Conservation (phyloP, 2,329 filamentous ascomycete genomes). For the Colletotrichum karsti region DNA sequence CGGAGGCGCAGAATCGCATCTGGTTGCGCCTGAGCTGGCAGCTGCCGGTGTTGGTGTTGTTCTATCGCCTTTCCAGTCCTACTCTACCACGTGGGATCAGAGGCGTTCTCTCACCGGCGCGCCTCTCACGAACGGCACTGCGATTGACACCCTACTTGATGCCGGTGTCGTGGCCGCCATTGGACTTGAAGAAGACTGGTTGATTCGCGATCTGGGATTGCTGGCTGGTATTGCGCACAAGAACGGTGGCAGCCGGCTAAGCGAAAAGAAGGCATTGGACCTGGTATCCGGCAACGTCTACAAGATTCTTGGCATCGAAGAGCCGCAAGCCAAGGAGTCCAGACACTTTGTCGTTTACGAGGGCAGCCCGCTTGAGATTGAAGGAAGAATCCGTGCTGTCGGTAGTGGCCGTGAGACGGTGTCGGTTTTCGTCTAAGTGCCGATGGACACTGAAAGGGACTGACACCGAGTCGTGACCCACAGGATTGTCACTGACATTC, state of each 20-base stretch:
- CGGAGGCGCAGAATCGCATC: conserved; percentile 70
- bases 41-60: conserved; percentile 66
- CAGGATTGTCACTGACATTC: not conserved
- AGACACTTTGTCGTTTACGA: conserved; percentile 70
- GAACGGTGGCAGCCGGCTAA: conserved; percentile 64
- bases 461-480: not conserved
- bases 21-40: conserved; percentile 67
- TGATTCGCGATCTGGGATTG: conserved; percentile 66
- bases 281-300: conserved; percentile 67
- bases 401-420: conserved; percentile 49
- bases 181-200: conserved; percentile 69
- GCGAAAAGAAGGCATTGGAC: conserved; percentile 62
- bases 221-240: conserved; percentile 66
- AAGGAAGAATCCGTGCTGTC: conserved; percentile 62
- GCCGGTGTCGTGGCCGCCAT: conserved; percentile 68
- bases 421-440: conserved; percentile 44
- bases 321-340: conserved; percentile 34
- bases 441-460: not conserved
- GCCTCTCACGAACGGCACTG: conserved; percentile 72
- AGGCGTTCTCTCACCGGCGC: conserved; percentile 70
- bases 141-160: conserved; percentile 63
- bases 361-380: conserved; percentile 69
- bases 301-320: conserved; percentile 61
- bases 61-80: conserved; percentile 66
- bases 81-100: conserved; percentile 66